These are phyloP conservation scores for Fragilariopsis cylindrus DNA, from an alignment of 108 stramenopile species.

Conservation along the genomic window DNA sequence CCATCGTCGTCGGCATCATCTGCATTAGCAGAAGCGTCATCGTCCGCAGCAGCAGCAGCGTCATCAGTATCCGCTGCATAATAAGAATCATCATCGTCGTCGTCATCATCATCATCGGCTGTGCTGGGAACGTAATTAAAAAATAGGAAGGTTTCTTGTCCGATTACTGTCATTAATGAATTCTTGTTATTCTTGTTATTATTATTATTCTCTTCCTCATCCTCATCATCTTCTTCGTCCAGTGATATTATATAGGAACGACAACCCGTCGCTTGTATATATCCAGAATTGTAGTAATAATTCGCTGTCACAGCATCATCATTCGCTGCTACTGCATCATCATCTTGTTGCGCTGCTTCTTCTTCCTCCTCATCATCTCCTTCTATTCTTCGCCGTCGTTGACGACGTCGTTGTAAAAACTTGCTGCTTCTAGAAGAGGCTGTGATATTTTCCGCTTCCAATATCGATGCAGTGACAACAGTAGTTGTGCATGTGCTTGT, in stretches of 20 bases:
- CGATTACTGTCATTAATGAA: not conserved
- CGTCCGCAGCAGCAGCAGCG: no score
- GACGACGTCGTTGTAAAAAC: no score
- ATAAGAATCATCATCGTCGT: not conserved
- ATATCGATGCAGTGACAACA: not conserved
- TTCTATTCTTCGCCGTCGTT: no score
- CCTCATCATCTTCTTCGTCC: not conserved
- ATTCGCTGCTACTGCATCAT: no score
- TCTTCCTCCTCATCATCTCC: no score
- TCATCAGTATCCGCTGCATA: not conserved
- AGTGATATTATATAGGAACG: not conserved
- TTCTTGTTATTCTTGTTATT: not conserved
- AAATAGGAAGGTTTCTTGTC: not conserved
- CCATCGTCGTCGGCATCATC: not conserved
- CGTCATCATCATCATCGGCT: not conserved
- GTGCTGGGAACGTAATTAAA: not conserved
- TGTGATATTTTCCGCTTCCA: no score
- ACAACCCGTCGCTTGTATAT: not conserved
- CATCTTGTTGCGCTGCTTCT: no score
- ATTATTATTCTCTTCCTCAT: not conserved
- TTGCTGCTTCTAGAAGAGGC: no score
- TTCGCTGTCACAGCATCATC: no score
- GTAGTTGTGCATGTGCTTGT: not conserved
- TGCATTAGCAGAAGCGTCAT: not conserved
- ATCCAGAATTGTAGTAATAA: not conserved